phyloP scores from a whole-genome alignment of 1,284 basidiomycete genomes.

The Marasmius sp. region DNA sequence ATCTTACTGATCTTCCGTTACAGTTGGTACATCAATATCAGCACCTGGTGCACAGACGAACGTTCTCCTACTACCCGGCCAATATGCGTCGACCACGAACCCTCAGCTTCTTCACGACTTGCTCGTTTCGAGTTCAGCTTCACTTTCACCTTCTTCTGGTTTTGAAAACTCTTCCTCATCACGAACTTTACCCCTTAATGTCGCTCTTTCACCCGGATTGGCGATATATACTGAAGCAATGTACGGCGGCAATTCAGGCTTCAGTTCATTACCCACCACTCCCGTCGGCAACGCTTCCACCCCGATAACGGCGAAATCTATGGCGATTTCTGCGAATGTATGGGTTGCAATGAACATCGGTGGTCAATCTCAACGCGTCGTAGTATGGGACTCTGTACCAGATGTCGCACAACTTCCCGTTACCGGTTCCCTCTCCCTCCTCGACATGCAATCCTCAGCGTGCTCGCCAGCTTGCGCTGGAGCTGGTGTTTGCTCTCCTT shows the following conservation, averaged over 20 bases:
- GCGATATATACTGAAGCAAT: constrained; percentile 55
- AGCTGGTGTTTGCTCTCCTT: constrained; percentile 64
- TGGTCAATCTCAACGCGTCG: constrained; percentile 50
- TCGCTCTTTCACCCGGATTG: constrained; percentile 65
- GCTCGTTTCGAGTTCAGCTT: constrained; percentile 61
- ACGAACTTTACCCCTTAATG: constrained; percentile 59
- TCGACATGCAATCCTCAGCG: constrained; percentile 66
- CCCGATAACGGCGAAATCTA: constrained; percentile 52
- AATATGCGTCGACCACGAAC: constrained; percentile 68
- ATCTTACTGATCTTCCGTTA: constrained; percentile 14
- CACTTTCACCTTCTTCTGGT: constrained; percentile 57
- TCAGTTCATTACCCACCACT: constrained; percentile 41
- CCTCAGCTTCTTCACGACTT: constrained; percentile 68
- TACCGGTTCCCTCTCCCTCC: constrained; percentile 49
- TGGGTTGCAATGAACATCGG: constrained; percentile 61
- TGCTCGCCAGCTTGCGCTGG: constrained; percentile 75
- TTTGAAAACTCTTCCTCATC: constrained; percentile 54
- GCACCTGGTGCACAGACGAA: constrained; percentile 49
- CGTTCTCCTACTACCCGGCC: constrained; percentile 69
- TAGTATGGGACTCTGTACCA: constrained; percentile 79
- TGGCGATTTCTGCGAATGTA: constrained; percentile 62
- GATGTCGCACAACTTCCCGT: constrained; percentile 67
- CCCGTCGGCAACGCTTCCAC: constrained; percentile 53
- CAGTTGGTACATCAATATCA: constrained; percentile 68
- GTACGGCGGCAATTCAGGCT: constrained; percentile 64